A percentile compares a stretch with the other conserved stretches of the same genome.
These are phyloP conservation scores for Suillus clintonianus DNA, from an alignment of 768 basidiomycete species.

Conservation along the genomic window DNA sequence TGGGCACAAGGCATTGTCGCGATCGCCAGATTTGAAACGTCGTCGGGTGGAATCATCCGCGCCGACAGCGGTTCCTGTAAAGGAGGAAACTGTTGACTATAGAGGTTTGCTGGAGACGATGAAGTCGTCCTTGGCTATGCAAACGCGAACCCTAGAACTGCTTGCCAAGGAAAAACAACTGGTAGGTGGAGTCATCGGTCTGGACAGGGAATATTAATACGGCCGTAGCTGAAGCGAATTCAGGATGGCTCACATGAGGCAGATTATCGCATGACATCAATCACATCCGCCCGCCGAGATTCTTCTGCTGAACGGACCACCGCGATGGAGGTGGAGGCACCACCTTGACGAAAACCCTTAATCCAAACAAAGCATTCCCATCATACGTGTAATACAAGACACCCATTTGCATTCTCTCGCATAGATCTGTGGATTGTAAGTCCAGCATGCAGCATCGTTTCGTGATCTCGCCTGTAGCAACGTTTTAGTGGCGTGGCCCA, in stretches of 20 bases:
- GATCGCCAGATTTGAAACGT: conserved; percentile 15
- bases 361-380: not conserved
- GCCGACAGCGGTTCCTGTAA: conserved; percentile 12
- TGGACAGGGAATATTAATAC: not conserved
- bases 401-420: not conserved
- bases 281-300: conserved; percentile 17
- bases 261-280: conserved; percentile 7
- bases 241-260: conserved; percentile 16
- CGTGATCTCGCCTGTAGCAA: not conserved
- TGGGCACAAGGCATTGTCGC: not conserved
- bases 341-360: not conserved
- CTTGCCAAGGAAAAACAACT: conserved; percentile 50
- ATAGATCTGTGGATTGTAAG: not conserved
- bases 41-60: conserved; percentile 13
- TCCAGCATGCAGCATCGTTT: not conserved
- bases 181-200: conserved; percentile 27
- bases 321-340: not conserved
- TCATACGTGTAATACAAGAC: not conserved
- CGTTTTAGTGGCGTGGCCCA: not conserved
- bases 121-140: conserved; percentile 51
- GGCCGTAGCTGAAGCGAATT: conserved; percentile 16
- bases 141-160: conserved; percentile 43
- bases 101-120: conserved; percentile 44
- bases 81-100: conserved; percentile 22
- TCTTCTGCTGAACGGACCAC: conserved; percentile 4